Conservation (phyloP, 1,284 basidiomycete genomes). For the Boletus sp. region DNA sequence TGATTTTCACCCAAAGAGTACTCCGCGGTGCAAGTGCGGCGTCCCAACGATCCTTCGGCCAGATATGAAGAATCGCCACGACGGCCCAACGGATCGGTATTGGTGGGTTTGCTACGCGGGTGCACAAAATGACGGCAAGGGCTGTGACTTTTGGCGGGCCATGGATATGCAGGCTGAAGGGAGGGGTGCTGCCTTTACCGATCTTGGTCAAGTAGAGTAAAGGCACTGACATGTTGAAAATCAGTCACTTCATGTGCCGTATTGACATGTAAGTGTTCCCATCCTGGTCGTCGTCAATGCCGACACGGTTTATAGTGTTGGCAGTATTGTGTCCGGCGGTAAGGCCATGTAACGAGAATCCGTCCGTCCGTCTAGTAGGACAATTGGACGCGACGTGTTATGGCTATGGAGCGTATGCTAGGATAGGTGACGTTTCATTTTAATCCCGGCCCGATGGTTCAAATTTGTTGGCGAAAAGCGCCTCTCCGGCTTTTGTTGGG, state of each 20-base stretch:
- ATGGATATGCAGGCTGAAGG: constrained; percentile 80
- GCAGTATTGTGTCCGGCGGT: not conserved
- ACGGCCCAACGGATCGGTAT: constrained; percentile 59
- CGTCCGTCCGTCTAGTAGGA: not conserved
- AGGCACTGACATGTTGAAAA: constrained; percentile 34
- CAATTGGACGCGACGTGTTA: not conserved
- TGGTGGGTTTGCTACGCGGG: constrained; percentile 91
- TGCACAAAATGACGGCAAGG: constrained; percentile 82
- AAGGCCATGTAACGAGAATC: not conserved
- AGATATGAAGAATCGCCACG: constrained; percentile 72
- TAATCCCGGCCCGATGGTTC: not conserved
- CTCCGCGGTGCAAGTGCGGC: constrained; percentile 78
- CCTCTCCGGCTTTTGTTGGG: constrained; percentile 1
- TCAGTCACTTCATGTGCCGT: constrained; percentile 34
- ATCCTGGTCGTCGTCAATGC: not conserved
- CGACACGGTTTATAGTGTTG: constrained; percentile 5
- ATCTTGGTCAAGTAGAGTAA: constrained; percentile 14
- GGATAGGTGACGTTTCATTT: not conserved
- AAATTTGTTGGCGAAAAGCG: constrained; percentile 1
- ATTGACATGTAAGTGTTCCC: constrained; percentile 11
- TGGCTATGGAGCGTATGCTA: not conserved
- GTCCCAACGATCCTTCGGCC: constrained; percentile 77
- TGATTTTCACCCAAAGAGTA: constrained; percentile 76
- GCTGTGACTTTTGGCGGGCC: constrained; percentile 80
- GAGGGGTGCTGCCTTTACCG: constrained; percentile 54